Evolutionary conservation across 805 yeast genomes (phyloP), one percentile per base, ranked within the genome.

Genomic region (Candida nitratophila): DNA sequence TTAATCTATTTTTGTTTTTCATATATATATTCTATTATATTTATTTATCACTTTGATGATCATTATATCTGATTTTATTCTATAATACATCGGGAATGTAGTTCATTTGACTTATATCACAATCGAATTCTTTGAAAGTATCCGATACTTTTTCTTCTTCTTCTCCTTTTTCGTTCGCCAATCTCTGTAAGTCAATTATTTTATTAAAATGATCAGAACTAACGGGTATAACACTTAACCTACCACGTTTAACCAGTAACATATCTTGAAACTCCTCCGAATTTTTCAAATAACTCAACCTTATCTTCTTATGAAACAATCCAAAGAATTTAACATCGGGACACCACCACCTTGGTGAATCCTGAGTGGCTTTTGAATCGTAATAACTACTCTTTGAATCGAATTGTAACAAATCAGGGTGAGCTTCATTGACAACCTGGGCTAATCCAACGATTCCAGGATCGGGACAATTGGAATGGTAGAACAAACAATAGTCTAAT

Each of bases 401-500:
- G 47, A 69, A 70, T 32, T 71, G 76, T 29, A 60, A 49, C 14
- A 49, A 46, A 48, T 71, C 76, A 0, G 74, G 72, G 36, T 59
- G 62, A 9, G 71, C 68, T 8, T 53, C 49, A 10, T 47, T 47
- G 4, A 46, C 54, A 5, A 70, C 71, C 39, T 55, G 54, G 3
- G 72, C 70, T 14, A 73, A 49, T 2, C 82, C 83, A 7, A 75
- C 81, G 15, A 78, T 68, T 0, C 79, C 83, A 1, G 83, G 83
- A 4, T 51, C 53, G 21, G 69, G 66, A 47, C 82, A 71, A 50
- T 77, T 77, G 4, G 81, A 77, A 47, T 77, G 79, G 47, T 77
- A 77, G 47, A 78, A 76, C 8, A 77, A 61, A 22, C 73, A 70
- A 9, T 68, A 43, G 46, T 77, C 83, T 15, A 70, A 74, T 35